Evolutionary conservation across 345 rosid genomes (phyloP).

Genomic region (Streptanthus diversifolius): DNA sequence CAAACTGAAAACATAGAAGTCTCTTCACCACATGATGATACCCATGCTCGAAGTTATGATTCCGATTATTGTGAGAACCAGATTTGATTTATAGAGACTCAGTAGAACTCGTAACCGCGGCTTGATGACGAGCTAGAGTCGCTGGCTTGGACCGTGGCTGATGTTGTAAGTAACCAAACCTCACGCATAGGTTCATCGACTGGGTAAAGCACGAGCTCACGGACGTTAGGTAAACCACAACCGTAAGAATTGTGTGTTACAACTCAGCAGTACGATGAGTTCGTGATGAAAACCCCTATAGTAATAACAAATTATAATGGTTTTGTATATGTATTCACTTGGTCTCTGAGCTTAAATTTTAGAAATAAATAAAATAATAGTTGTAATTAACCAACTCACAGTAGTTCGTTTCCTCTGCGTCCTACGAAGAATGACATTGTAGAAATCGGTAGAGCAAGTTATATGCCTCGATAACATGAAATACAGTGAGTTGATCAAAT

Average conservation of each 20-base stretch:
- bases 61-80: slow-evolving; percentile 16
- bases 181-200: slow-evolving; percentile 25
- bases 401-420: neutral
- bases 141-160: neutral
- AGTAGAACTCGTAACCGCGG: slow-evolving; percentile 6
- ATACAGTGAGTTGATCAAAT: too few species aligned
- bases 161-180: neutral
- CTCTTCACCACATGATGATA: too few species aligned
- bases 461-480: too few species aligned
- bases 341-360: neutral
- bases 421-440: slow-evolving; percentile 16
- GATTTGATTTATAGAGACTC: neutral
- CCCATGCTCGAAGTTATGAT: too few species aligned
- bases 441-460: too few species aligned
- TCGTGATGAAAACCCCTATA: slow-evolving; percentile 11
- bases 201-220: neutral
- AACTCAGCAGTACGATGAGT: slow-evolving; percentile 20
- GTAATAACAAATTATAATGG: neutral
- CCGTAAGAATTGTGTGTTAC: slow-evolving; percentile 34
- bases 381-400: slow-evolving; percentile 15
- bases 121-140: neutral
- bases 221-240: slow-evolving; percentile 30
- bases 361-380: neutral
- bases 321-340: neutral
- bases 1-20: too few species aligned